phyloP scores from a whole-genome alignment of 306 rosid genomes.

The Trichosanthes truncata region DNA sequence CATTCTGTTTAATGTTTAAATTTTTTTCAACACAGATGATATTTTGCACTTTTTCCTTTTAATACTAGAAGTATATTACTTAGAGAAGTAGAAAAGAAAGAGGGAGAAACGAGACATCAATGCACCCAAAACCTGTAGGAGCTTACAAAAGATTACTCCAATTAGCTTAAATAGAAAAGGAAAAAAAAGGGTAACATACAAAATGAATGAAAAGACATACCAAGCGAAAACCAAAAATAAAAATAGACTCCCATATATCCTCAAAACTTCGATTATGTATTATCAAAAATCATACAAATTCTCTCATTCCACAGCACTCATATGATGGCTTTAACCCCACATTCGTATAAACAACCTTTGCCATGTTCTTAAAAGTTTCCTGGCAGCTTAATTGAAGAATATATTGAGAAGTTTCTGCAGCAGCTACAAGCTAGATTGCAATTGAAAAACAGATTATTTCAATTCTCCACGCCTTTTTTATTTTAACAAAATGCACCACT shows the following conservation, averaged over 20 bases:
- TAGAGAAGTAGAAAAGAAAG: neutral
- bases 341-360: neutral
- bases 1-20: neutral
- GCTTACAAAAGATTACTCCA: neutral
- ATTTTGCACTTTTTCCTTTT: neutral
- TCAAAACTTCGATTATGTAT: neutral
- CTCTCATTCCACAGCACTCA: neutral
- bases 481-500: neutral
- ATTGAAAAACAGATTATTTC: neutral
- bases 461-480: neutral
- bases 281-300: neutral
- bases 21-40: neutral
- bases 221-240: neutral
- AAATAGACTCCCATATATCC: neutral
- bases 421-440: neutral
- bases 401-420: neutral
- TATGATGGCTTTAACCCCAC: neutral
- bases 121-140: neutral
- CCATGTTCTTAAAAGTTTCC: neutral
- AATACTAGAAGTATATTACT: neutral
- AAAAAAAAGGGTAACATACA: neutral
- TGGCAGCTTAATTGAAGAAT: neutral
- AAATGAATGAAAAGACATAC: neutral
- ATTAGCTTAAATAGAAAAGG: neutral
- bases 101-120: neutral